These are phyloP conservation scores for Talaromyces stipitatus DNA, from an alignment of 495 filamentous ascomycete species.

Conservation along the genomic window DNA sequence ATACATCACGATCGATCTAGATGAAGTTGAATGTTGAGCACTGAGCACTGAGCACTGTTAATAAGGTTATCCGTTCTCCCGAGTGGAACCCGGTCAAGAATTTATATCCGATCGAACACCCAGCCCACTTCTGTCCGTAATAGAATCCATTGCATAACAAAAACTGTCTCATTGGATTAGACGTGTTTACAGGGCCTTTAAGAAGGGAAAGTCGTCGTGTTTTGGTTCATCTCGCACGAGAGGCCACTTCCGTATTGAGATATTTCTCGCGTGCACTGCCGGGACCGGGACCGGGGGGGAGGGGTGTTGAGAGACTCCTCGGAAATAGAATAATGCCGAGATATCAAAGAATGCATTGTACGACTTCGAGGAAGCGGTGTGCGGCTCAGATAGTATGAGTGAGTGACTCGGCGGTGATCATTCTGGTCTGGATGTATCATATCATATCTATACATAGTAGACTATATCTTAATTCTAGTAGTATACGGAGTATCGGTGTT, in stretches of 20 bases:
- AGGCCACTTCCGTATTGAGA: background rate
- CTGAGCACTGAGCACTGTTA: background rate
- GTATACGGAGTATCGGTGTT: background rate
- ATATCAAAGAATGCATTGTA: background rate
- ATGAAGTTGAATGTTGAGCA: background rate
- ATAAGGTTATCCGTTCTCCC: background rate
- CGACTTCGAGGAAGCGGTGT: background rate
- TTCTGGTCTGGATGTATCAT: background rate
- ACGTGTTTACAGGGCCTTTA: slow-evolving; percentile 4
- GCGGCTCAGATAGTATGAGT: background rate
- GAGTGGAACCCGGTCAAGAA: background rate
- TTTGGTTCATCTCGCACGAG: no score
- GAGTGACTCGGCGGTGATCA: no score
- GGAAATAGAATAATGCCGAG: background rate
- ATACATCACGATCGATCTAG: background rate
- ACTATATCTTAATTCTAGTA: background rate
- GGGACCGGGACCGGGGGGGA: background rate
- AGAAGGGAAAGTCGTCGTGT: background rate
- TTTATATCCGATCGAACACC: background rate
- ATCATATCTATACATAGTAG: background rate
- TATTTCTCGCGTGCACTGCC: background rate
- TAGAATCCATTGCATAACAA: background rate
- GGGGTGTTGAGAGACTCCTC: background rate
- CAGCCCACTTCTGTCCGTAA: background rate
- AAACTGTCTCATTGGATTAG: background rate